A percentile compares a stretch with the other conserved stretches of the same genome.
Evolutionary conservation across 2,329 filamentous ascomycete genomes (phyloP).

Genomic region (Aspergillus fructus): DNA sequence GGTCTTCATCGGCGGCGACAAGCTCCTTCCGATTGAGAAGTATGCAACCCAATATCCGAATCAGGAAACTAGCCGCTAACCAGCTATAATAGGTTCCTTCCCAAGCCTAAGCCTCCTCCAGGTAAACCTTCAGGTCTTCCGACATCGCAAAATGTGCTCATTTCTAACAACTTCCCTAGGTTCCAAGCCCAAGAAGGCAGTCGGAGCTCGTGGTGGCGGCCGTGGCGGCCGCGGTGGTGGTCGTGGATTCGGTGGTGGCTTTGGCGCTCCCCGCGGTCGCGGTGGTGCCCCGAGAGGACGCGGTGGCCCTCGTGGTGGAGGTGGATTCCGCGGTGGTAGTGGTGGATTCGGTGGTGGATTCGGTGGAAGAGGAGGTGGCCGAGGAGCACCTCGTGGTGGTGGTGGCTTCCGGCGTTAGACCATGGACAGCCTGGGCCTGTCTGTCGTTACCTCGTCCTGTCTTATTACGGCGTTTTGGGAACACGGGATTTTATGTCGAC

Average conservation of each 20-base stretch:
- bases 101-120: conserved; percentile 77
- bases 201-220: conserved; percentile 51
- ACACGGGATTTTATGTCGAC: conserved; percentile 37
- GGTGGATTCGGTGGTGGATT: conserved; percentile 26
- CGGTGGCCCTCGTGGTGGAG: conserved; percentile 24
- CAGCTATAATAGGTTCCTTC: conserved; percentile 67
- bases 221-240: conserved; percentile 52
- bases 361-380: conserved; percentile 41
- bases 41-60: conserved; percentile 31
- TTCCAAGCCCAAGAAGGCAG: conserved; percentile 69
- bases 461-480: conserved; percentile 46
- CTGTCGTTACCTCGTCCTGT: conserved; percentile 32
- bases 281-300: conserved; percentile 42
- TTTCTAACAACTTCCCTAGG: conserved; percentile 48
- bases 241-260: conserved; percentile 37
- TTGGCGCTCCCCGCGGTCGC: conserved; percentile 34
- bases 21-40: conserved; percentile 89
- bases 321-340: conserved; percentile 24
- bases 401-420: conserved; percentile 28
- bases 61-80: conserved; percentile 14
- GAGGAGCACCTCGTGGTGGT: conserved; percentile 31
- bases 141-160: background rate
- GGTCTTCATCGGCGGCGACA: conserved; percentile 93
- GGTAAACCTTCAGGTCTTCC: conserved; percentile 34
- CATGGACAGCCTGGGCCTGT: conserved; percentile 20